Conservation (phyloP, 2,329 filamentous ascomycete genomes). For the Aureobasidium mangrovei region DNA sequence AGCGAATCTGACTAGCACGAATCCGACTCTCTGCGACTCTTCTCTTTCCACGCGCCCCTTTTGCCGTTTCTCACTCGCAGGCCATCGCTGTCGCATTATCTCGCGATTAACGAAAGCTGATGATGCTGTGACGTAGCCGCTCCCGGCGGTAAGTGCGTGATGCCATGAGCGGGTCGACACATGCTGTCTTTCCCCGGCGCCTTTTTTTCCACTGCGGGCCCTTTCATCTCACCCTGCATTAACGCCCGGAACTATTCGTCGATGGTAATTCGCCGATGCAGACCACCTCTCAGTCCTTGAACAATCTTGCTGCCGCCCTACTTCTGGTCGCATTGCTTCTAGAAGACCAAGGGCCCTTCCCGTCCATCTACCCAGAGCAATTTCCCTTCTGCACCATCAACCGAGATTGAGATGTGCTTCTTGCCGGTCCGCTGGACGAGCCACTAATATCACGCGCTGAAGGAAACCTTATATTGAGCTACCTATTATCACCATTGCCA, state of each 20-base stretch:
- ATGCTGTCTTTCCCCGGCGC: neutral
- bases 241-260: neutral
- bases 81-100: neutral
- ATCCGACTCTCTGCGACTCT: neutral
- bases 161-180: neutral
- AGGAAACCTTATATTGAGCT: neutral
- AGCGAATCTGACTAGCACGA: conserved; percentile 1
- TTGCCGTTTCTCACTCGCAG: neutral
- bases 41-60: neutral
- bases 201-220: neutral
- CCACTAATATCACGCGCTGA: conserved; percentile 9
- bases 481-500: neutral
- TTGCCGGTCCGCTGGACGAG: neutral
- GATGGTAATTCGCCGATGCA: conserved; percentile 10
- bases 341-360: neutral
- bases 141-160: neutral
- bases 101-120: neutral
- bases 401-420: conserved; percentile 11
- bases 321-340: neutral
- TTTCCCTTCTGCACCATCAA: conserved; percentile 9
- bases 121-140: conserved; percentile 5
- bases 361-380: conserved; percentile 6
- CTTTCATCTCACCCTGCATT: conserved; percentile 9
- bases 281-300: neutral
- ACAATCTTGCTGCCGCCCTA: neutral